Base-by-base conservation (phyloP, 1,284 basidiomycete genomes). In the Trichosporon sp. region DNA sequence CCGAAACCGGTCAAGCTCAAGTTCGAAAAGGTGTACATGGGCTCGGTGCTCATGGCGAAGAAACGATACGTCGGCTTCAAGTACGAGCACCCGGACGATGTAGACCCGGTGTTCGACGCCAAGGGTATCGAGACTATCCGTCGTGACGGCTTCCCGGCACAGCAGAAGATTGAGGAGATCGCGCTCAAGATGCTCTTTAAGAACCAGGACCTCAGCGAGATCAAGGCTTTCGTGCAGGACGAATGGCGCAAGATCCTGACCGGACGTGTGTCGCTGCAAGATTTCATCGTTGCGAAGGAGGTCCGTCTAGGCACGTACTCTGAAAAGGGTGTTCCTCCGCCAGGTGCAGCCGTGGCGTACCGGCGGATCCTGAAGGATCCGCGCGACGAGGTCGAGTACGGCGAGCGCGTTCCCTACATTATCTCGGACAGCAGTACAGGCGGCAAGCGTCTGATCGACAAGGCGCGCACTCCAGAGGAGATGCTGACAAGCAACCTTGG, bases 51-150 rank as follows among this genome's bases (percentile, higher is more conserved):
- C 26, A 88, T 98, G 86, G 94, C 96, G 0, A 99, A 99, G 87
- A 98, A 98, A 81, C 89, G 95, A 73, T 98, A 98, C 77, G 96
- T 97, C 8, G 96, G 96, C 1, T 95, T 93, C 86, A 97, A 96
- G 82, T 98, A 91, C 77, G 97, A 99, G 82, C 88, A 86, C 68
- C 88, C 90, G 0, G 91, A 94, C 74, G 93, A 97, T 16, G 81
- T 75, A 1, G 90, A 91, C 67, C 93, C 95, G 0, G 86, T 85
- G 0, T 98, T 99, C 77, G 96, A 99, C 76, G 97, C 95, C 4
- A 98, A 99, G 83, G 97, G 96, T 0, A 98, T 99, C 71, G 97
- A 99, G 84, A 98, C 95, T 0, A 92, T 99, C 26, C 88, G 97
- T 4, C 87, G 96, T 68, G 97, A 99, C 79, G 93, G 93, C 5